Percentiles rank a stretch among this genome's conserved stretches.
phyloP scores from a whole-genome alignment of 768 basidiomycete genomes.

The Mycena alexandri region DNA sequence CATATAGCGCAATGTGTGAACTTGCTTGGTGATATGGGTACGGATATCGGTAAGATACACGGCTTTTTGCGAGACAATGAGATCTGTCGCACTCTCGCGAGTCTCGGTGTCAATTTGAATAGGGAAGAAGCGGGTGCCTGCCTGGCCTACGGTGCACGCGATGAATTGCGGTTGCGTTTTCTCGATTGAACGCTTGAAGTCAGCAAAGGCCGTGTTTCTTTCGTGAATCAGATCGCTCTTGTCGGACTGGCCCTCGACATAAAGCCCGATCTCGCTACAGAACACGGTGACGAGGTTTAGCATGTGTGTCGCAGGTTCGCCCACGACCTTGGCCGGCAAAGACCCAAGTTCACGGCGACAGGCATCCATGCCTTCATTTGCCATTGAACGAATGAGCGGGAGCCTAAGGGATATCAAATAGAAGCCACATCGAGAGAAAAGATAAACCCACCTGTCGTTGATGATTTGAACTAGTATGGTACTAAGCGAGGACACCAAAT shows the following conservation, averaged over 20 bases:
- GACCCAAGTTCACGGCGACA: conserved; percentile 43
- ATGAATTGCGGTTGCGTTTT: conserved; percentile 52
- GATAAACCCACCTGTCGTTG: conserved; percentile 26
- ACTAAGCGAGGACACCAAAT: conserved; percentile 52
- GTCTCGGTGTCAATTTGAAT: conserved; percentile 38
- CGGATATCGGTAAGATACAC: conserved; percentile 51
- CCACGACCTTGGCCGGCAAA: conserved; percentile 47
- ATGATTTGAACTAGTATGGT: conserved; percentile 53
- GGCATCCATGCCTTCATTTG: conserved; percentile 42
- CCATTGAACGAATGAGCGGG: conserved; percentile 44
- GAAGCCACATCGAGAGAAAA: not conserved
- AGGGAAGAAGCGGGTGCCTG: conserved; percentile 12
- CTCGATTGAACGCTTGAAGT: conserved; percentile 49
- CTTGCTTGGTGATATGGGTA: conserved; percentile 48
- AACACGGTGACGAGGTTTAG: conserved; percentile 51
- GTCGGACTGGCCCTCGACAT: conserved; percentile 45
- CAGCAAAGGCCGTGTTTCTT: conserved; percentile 43
- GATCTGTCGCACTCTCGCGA: conserved; percentile 30
- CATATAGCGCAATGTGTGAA: not conserved
- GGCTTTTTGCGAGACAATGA: conserved; percentile 34
- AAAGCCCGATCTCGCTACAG: conserved; percentile 44
- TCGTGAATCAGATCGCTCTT: conserved; percentile 47
- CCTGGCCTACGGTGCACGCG: conserved; percentile 36
- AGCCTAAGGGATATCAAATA: conserved; percentile 11
- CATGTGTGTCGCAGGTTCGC: conserved; percentile 54